A percentile compares a stretch with the other conserved stretches of the same genome.
These are phyloP conservation scores for Colletotrichum sp. DNA, from an alignment of 2,329 filamentous ascomycete genomes.

Conservation along the genomic window DNA sequence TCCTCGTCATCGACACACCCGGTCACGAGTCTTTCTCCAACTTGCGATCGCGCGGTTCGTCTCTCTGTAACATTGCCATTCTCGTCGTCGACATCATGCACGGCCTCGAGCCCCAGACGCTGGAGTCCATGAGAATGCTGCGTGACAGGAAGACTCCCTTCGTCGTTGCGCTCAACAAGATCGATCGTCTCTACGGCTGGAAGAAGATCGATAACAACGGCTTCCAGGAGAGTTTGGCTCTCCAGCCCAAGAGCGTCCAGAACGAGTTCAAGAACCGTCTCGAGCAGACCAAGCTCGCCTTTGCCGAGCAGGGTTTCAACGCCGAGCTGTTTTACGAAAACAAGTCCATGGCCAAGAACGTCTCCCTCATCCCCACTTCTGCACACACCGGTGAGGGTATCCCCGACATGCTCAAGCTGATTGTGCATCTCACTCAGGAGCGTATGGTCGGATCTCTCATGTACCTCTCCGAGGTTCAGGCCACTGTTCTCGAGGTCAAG, in stretches of 20 bases:
- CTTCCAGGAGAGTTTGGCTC: constrained; percentile 87
- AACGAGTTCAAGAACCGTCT: constrained; percentile 93
- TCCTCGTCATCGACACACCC: constrained; percentile 96
- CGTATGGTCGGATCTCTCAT: constrained; percentile 97
- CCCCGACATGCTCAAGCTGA: constrained; percentile 96
- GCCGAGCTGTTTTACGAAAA: constrained; percentile 97
- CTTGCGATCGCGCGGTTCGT: constrained; percentile 93
- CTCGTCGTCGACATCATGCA: constrained; percentile 99
- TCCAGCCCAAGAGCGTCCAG: constrained; percentile 92
- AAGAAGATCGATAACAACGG: constrained; percentile 99
- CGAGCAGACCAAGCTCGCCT: constrained; percentile 89
- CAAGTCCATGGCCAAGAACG: constrained; percentile 92
- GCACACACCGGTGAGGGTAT: constrained; percentile 99
- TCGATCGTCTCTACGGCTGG: constrained; percentile 99
- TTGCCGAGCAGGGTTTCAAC: constrained; percentile 97
- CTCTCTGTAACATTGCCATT: constrained; percentile 98
- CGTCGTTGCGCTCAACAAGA: constrained; percentile 99
- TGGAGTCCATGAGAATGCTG: constrained; percentile 95
- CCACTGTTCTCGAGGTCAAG: constrained; percentile 98
- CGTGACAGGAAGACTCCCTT: constrained; percentile 96
- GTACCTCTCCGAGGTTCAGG: constrained; percentile 98
- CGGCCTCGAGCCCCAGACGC: constrained; percentile 94
- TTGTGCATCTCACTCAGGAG: constrained; percentile 91
- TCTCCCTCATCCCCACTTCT: constrained; percentile 96
- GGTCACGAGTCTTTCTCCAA: constrained; percentile 99